Base-by-base conservation (phyloP, 2,329 filamentous ascomycete species). In the Xylariaceae sp. region DNA sequence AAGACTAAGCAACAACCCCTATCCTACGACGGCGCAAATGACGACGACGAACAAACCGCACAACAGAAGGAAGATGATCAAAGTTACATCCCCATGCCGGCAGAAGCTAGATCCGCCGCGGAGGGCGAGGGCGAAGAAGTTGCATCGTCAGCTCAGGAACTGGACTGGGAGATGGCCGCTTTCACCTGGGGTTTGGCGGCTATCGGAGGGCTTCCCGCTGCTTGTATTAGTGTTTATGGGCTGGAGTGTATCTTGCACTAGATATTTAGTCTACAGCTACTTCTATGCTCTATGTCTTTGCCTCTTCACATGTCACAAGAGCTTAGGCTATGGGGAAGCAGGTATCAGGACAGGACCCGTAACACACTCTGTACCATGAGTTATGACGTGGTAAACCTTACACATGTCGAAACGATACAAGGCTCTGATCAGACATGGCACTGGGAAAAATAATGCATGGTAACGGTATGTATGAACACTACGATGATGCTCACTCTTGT, bases 141-240 rank as follows among this genome's bases (percentile, higher is more conserved):
- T n/a, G 66, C 65, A 1, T 60, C 64, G 7, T n/a, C n/a, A n/a
- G n/a, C n/a, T n/a, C 57, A 63, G 10, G 70, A 68, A 10, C 57
- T 69, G 23, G 72, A 75, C 49, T 71, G 70, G 68, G 74, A 77
- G 50, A 62, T 68, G 8, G 69, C 68, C 2, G 67, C 73, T 6
- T 59, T 76, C 20, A 62, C 67, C 4, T 76, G 73, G 73, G 72
- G 70, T 2, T 52, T 76, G 37, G 65, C 67, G 11, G 65, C 64
- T 14, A 42, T 72, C 12, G 69, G 68, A 1, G 74, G 74, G 2
- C 55, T 77, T 20, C 72, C 72, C 3, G 57, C 64, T 33, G 73
- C 71, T 8, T 68, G 64, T 46, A 66, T 71, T 12, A 70, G 68
- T 11, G 70, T 76, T 3, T 71, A 70, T 55, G 74, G 73, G 3